A percentile compares a stretch with the other conserved stretches of the same genome.
Conservation (phyloP, 169 alveolate genomes). For the Plasmodium inui region DNA sequence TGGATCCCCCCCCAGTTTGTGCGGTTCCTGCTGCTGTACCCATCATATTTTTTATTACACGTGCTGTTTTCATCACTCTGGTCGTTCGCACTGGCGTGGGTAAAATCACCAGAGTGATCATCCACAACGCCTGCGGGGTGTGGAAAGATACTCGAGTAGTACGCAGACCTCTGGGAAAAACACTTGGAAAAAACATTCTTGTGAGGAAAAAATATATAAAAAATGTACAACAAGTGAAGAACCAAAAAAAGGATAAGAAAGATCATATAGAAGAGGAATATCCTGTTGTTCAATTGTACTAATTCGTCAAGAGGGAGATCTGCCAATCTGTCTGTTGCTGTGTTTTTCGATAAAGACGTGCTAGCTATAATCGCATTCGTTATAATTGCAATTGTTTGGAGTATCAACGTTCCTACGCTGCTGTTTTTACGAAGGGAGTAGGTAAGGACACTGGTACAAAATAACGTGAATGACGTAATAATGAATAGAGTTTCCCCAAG, state of each 20-base stretch:
- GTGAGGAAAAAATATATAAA: slow-evolving; percentile 34
- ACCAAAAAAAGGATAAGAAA: slow-evolving; percentile 39
- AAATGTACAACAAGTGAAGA: slow-evolving; percentile 39
- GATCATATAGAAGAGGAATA: slow-evolving; percentile 57
- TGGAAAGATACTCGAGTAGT: slow-evolving; percentile 49
- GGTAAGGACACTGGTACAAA: slow-evolving; percentile 37
- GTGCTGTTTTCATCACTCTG: not conserved
- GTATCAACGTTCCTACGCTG: slow-evolving; percentile 19
- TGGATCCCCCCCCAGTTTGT: not conserved
- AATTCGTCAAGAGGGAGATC: not conserved
- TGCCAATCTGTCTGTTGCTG: not conserved
- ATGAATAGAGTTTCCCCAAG: slow-evolving; percentile 15
- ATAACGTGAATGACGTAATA: slow-evolving; percentile 12
- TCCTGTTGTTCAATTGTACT: not conserved
- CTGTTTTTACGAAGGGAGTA: slow-evolving; percentile 31
- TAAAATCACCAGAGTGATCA: not conserved
- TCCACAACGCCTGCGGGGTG: not conserved
- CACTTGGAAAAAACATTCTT: slow-evolving; percentile 7
- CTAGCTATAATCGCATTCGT: slow-evolving; percentile 27
- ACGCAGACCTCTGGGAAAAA: slow-evolving; percentile 54
- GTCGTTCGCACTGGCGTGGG: not conserved
- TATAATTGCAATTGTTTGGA: slow-evolving; percentile 17
- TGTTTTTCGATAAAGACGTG: slow-evolving; percentile 8
- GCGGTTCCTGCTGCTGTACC: not conserved
- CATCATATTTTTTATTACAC: not conserved